Percentiles rank a stretch among this genome's conserved stretches.
phyloP scores from a whole-genome alignment of 768 basidiomycete genomes.

The Clavaria fumosa region DNA sequence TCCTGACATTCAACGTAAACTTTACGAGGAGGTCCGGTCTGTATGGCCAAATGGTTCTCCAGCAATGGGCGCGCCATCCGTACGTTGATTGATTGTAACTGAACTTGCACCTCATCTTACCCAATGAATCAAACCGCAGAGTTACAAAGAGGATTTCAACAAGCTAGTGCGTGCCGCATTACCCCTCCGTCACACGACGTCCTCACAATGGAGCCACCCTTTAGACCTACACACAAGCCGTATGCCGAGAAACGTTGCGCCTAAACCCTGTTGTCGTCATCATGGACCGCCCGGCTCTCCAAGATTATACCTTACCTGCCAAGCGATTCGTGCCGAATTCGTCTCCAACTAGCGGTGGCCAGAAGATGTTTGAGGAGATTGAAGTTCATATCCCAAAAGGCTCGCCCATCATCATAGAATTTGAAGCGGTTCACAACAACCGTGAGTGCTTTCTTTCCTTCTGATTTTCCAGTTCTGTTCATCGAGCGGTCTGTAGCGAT shows the following conservation, averaged over 20 bases:
- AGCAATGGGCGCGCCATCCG: slow-evolving; percentile 13
- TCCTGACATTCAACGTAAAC: slow-evolving; percentile 31
- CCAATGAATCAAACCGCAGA: slow-evolving; percentile 15
- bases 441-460: slow-evolving; percentile 18
- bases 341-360: slow-evolving; percentile 15
- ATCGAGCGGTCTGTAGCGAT: slow-evolving; percentile 18
- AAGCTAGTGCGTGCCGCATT: slow-evolving; percentile 18
- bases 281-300: slow-evolving; percentile 19
- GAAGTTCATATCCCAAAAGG: slow-evolving; percentile 24
- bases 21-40: slow-evolving; percentile 25
- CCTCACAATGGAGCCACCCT: too few species aligned
- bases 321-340: slow-evolving; percentile 18
- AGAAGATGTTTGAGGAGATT: slow-evolving; percentile 17
- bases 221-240: slow-evolving; percentile 28
- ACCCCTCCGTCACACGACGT: too few species aligned
- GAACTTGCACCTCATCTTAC: background rate
- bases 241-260: slow-evolving; percentile 32
- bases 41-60: slow-evolving; percentile 27
- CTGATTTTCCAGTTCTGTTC: background rate
- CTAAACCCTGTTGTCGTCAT: slow-evolving; percentile 24
- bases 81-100: slow-evolving; percentile 13
- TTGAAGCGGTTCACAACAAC: slow-evolving; percentile 29
- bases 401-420: slow-evolving; percentile 25
- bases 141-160: slow-evolving; percentile 24
- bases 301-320: slow-evolving; percentile 22